Percentiles rank a stretch among this genome's conserved stretches.
phyloP scores from a whole-genome alignment of 2,329 filamentous ascomycete genomes.

The Cytospora paraplurivora region DNA sequence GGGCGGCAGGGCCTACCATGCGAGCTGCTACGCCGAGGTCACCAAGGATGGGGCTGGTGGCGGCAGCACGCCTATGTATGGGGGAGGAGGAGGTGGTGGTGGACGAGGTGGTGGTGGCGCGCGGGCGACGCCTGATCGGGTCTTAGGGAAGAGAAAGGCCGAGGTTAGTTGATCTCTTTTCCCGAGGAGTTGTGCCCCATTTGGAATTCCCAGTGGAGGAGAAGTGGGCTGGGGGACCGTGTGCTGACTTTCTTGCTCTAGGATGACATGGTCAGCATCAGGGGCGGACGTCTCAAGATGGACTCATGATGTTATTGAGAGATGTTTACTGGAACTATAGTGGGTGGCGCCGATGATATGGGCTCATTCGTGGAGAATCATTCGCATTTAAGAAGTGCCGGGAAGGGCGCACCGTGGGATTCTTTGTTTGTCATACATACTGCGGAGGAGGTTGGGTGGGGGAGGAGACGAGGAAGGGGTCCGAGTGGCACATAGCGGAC shows the following conservation, averaged over 20 bases:
- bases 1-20: conserved; percentile 82
- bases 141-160: conserved; percentile 75
- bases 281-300: conserved; percentile 25
- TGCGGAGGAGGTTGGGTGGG: background rate
- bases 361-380: background rate
- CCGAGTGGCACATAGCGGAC: no score
- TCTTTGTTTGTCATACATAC: background rate
- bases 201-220: no score
- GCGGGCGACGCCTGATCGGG: conserved; percentile 59
- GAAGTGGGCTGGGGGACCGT: no score
- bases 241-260: conserved; percentile 14
- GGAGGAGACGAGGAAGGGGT: background rate
- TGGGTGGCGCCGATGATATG: background rate
- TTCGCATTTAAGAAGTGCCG: background rate
- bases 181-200: no score
- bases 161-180: conserved; percentile 52
- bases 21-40: conserved; percentile 83
- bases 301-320: conserved; percentile 14
- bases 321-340: background rate
- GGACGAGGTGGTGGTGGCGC: conserved; percentile 33
- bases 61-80: no score
- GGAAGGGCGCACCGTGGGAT: background rate
- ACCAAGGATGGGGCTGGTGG: conserved; percentile 57
- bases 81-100: conserved; percentile 36
- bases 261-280: conserved; percentile 22